phyloP scores from a whole-genome alignment of 1,284 basidiomycete species.

The Ustilago lituana region DNA sequence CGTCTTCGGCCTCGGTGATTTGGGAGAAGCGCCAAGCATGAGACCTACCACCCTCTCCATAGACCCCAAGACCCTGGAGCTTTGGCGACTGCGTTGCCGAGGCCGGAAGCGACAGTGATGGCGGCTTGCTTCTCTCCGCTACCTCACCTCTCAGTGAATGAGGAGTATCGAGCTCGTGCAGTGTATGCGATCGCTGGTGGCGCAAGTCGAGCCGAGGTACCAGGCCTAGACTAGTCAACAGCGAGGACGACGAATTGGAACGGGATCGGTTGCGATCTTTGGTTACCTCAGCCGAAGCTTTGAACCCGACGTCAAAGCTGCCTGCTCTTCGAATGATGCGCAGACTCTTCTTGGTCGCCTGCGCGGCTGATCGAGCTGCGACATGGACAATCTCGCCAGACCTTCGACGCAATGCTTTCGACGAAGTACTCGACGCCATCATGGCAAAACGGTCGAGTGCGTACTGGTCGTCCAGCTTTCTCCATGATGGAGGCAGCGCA shows the following conservation, averaged over 20 bases:
- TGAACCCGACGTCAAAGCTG: conserved; percentile 39
- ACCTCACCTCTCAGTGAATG: neutral
- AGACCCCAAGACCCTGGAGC: conserved; percentile 24
- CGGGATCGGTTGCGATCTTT: conserved; percentile 20
- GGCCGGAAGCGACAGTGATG: conserved; percentile 11
- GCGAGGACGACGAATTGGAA: conserved; percentile 40
- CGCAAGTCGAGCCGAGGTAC: conserved; percentile 14
- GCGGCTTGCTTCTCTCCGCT: neutral
- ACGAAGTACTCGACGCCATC: conserved; percentile 21
- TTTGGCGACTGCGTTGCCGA: conserved; percentile 18
- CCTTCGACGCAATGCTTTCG: conserved; percentile 29
- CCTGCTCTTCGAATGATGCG: conserved; percentile 40
- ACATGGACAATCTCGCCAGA: conserved; percentile 34
- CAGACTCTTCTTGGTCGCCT: conserved; percentile 36
- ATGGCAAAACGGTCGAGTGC: conserved; percentile 21
- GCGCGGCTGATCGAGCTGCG: conserved; percentile 35
- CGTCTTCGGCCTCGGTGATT: conserved; percentile 44
- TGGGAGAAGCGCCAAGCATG: conserved; percentile 40
- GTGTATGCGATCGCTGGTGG: conserved; percentile 29
- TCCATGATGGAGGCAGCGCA: conserved; percentile 17
- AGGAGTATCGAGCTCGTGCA: conserved; percentile 10
- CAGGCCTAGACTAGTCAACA: conserved; percentile 17
- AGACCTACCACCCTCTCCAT: conserved; percentile 1
- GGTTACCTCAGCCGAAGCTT: neutral
- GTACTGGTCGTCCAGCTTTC: conserved; percentile 18